Conservation (phyloP, 257 asterid species). For the Lycium ferocissimum region DNA sequence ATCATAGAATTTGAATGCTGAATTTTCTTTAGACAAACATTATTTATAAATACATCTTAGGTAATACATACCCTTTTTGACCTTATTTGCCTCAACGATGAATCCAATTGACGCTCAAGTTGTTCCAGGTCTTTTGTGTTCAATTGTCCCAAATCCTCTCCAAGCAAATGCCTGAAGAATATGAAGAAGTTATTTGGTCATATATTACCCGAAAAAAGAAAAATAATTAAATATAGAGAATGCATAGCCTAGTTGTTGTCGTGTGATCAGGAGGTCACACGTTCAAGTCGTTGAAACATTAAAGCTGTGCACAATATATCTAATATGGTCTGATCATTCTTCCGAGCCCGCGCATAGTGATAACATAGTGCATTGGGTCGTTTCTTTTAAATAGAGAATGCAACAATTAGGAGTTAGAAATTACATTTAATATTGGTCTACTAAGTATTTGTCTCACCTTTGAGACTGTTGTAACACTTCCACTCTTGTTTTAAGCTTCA, state of each 20-base stretch:
- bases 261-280: neutral
- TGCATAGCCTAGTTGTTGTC: neutral
- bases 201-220: neutral
- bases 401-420: neutral
- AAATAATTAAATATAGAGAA: neutral
- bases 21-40: neutral
- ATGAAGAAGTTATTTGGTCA: neutral
- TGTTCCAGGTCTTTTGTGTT: constrained; percentile 59
- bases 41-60: neutral
- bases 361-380: neutral
- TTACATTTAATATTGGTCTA: neutral
- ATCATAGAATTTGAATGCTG: neutral
- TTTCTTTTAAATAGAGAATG: neutral
- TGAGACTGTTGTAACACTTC: constrained; percentile 69
- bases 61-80: constrained; percentile 49
- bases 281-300: neutral
- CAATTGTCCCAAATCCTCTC: constrained; percentile 65
- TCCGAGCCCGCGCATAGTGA: accelerated
- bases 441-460: constrained; percentile 49
- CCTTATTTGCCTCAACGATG: constrained; percentile 59
- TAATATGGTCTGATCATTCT: neutral
- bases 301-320: neutral
- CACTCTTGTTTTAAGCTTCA: constrained; percentile 64
- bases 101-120: constrained; percentile 62
- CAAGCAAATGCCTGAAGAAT: constrained; percentile 58